phyloP scores from a whole-genome alignment of 78 protist species.

The Dictyostelium intermedium region DNA sequence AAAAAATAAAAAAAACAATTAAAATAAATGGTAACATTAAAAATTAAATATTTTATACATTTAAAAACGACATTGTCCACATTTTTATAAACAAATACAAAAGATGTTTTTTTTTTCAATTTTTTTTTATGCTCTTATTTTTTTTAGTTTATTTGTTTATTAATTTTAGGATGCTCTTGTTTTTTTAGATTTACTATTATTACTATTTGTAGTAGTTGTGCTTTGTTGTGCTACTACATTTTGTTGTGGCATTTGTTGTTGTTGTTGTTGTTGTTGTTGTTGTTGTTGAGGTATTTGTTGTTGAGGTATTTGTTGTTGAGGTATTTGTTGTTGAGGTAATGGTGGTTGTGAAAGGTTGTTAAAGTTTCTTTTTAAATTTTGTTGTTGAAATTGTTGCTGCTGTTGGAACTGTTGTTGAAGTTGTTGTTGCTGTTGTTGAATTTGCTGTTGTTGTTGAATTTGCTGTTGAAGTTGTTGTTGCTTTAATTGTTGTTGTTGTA shows the following conservation, averaged over 20 bases:
- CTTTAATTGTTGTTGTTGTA: neutral
- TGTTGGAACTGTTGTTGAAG: neutral
- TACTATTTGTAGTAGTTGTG: neutral
- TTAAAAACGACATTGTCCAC: neutral
- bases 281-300: neutral
- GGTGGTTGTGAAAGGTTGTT: neutral
- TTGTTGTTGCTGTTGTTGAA: neutral
- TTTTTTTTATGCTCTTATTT: neutral
- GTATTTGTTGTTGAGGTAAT: neutral
- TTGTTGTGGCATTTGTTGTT: neutral
- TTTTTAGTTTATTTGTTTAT: neutral
- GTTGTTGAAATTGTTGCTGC: neutral
- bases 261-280: neutral
- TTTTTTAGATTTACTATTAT: slow-evolving; percentile 19
- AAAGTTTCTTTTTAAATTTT: neutral
- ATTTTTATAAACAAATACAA: neutral
- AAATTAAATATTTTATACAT: neutral
- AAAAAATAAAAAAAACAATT: neutral
- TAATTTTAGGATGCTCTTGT: slow-evolving; percentile 26
- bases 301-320: neutral
- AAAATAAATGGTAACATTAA: neutral
- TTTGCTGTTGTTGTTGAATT: neutral
- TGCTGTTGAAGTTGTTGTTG: neutral
- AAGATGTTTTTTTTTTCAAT: neutral
- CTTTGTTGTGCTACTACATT: neutral